Evolutionary conservation across 345 rosid genomes (phyloP).

Genomic region (Leavenworthia alabamica): DNA sequence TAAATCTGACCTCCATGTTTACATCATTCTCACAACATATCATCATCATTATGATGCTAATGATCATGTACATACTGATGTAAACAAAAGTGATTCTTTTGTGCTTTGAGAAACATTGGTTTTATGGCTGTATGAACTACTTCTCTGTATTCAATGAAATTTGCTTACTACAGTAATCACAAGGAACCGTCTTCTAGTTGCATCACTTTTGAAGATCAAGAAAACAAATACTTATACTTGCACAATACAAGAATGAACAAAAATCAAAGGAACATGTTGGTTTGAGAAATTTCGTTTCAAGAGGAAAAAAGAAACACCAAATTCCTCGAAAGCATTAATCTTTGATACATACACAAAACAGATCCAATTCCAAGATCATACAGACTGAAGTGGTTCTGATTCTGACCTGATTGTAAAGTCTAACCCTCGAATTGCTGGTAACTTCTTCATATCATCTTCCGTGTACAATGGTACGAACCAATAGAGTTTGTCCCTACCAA

Average conservation of each 20-base stretch:
- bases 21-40: background rate
- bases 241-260: background rate
- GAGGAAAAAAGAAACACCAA: background rate
- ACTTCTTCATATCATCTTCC: slow-evolving; percentile 43
- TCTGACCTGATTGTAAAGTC: slow-evolving; percentile 52
- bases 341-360: slow-evolving; percentile 22
- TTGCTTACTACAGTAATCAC: background rate
- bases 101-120: background rate
- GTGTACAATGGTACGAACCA: slow-evolving; percentile 72
- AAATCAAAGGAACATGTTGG: background rate
- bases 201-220: background rate
- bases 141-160: background rate
- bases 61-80: background rate
- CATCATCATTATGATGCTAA: background rate
- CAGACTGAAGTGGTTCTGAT: slow-evolving; percentile 35
- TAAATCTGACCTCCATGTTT: background rate
- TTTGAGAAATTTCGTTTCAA: background rate
- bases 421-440: slow-evolving; percentile 47
- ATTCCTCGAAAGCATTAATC: background rate
- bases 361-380: background rate
- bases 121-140: background rate
- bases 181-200: background rate
- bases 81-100: background rate
- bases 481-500: slow-evolving; percentile 52
- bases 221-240: background rate